These are phyloP conservation scores for Phaseolus lunatus DNA, from an alignment of 306 rosid species.

Conservation along the genomic window DNA sequence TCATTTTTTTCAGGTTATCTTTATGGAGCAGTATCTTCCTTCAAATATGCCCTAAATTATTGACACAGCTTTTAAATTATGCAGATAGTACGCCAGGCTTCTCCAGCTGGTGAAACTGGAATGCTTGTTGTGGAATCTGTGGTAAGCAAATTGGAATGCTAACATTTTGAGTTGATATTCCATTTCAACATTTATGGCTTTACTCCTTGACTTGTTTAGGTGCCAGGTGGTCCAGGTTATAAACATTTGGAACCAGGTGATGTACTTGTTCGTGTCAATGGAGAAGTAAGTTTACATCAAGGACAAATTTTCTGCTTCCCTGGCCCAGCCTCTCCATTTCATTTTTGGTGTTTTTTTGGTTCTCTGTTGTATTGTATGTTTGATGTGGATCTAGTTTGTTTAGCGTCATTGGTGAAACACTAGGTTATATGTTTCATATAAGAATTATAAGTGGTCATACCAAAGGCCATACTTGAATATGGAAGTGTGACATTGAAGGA, in stretches of 20 bases:
- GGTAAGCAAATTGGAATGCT: conserved; percentile 59
- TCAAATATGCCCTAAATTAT: conserved; percentile 37
- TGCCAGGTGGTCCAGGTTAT: conserved; percentile 92
- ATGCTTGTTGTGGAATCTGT: conserved; percentile 97
- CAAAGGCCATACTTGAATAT: conserved; percentile 17
- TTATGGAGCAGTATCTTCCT: conserved; percentile 18
- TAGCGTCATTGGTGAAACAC: background rate
- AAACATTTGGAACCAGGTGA: conserved; percentile 95
- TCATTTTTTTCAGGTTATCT: conserved; percentile 8
- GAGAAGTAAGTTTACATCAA: conserved; percentile 72
- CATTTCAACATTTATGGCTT: conserved; percentile 39
- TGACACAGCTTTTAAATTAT: conserved; percentile 47
- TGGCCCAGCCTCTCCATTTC: background rate
- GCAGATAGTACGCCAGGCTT: conserved; percentile 84
- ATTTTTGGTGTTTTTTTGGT: conserved; percentile 15
- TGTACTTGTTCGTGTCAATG: conserved; percentile 90
- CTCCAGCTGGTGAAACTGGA: conserved; percentile 88
- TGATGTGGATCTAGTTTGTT: conserved; percentile 10
- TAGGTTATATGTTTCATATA: background rate
- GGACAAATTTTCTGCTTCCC: background rate
- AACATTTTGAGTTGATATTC: conserved; percentile 22
- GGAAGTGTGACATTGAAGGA: conserved; percentile 25
- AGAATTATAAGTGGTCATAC: conserved; percentile 24
- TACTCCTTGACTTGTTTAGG: conserved; percentile 65
- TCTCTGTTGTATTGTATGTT: conserved; percentile 35